Evolutionary conservation across 2,329 filamentous ascomycete genomes (phyloP).

Genomic region (Scolecobasidium constrictum): DNA sequence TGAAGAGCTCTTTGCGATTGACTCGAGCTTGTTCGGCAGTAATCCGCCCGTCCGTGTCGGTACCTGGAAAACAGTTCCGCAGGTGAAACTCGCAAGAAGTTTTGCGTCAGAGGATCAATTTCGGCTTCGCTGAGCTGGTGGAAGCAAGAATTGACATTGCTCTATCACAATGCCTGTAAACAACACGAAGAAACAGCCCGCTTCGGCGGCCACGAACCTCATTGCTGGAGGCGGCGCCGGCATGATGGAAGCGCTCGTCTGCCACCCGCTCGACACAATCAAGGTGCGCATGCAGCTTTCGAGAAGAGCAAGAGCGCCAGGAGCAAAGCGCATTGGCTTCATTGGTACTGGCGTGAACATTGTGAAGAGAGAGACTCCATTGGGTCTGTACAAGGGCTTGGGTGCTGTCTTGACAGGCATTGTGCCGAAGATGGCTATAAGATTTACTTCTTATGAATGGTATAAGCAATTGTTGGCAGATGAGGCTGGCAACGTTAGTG

Average conservation of each 20-base stretch:
- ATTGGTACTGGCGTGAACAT: conserved; percentile 77
- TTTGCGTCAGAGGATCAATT: background rate
- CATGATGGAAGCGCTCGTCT: conserved; percentile 97
- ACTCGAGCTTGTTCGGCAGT: background rate
- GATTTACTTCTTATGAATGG: conserved; percentile 92
- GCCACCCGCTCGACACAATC: conserved; percentile 93
- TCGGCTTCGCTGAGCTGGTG: too few relatives aligned
- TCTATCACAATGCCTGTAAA: too few relatives aligned
- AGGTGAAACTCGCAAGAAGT: too few relatives aligned
- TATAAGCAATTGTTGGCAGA: conserved; percentile 81
- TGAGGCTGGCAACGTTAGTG: conserved; percentile 54
- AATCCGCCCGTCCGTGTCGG: background rate
- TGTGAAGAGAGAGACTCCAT: conserved; percentile 75
- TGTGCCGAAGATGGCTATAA: conserved; percentile 98
- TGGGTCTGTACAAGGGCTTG: conserved; percentile 96
- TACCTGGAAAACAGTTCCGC: background rate
- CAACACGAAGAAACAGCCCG: conserved; percentile 12
- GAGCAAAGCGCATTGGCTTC: conserved; percentile 77
- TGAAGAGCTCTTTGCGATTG: too few relatives aligned
- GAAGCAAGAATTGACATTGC: too few relatives aligned
- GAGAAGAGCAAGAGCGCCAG: conserved; percentile 68
- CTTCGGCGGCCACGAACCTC: conserved; percentile 11
- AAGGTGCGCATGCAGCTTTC: conserved; percentile 99
- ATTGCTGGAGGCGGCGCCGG: conserved; percentile 78
- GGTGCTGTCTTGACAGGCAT: conserved; percentile 94